Evolutionary conservation across 805 yeast genomes (phyloP).

Genomic region (Candida xyloterini): DNA sequence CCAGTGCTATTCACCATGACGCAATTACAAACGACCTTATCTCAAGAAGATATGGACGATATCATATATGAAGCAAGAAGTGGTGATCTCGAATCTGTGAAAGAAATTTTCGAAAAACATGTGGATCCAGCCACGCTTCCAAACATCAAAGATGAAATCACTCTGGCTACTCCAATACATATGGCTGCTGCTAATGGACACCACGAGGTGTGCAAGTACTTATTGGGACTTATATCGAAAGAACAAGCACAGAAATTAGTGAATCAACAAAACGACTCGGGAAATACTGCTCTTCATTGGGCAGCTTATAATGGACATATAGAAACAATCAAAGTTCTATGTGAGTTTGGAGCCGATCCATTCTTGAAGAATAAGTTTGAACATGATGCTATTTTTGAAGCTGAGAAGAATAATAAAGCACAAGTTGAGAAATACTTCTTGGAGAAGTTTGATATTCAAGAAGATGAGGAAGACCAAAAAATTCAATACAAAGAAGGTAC

Average conservation of each 20-base stretch:
- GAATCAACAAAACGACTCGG: slow-evolving; percentile 64
- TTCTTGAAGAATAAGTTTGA: slow-evolving; percentile 68
- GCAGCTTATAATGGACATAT: slow-evolving; percentile 87
- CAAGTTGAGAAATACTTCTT: slow-evolving; percentile 78
- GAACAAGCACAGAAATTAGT: slow-evolving; percentile 46
- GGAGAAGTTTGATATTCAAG: slow-evolving; percentile 66
- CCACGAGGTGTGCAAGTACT: slow-evolving; percentile 56
- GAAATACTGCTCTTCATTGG: slow-evolving; percentile 97
- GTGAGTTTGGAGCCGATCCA: slow-evolving; percentile 81
- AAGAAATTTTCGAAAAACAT: slow-evolving; percentile 59
- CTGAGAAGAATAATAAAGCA: slow-evolving; percentile 72
- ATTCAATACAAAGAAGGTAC: slow-evolving; percentile 47
- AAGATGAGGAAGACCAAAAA: slow-evolving; percentile 38
- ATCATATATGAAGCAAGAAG: slow-evolving; percentile 80
- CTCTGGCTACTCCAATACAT: slow-evolving; percentile 78
- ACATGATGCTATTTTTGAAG: slow-evolving; percentile 86
- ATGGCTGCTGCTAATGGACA: slow-evolving; percentile 98
- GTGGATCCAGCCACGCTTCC: slow-evolving; percentile 43
- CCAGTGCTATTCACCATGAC: slow-evolving; percentile 19
- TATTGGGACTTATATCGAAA: slow-evolving; percentile 47
- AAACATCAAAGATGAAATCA: slow-evolving; percentile 57
- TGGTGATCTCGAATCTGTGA: slow-evolving; percentile 78
- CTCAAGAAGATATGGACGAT: slow-evolving; percentile 79
- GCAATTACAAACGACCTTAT: slow-evolving; percentile 29
- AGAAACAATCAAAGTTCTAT: slow-evolving; percentile 61